phyloP scores from a whole-genome alignment of 148 eudicot genomes.

The Silene uniflora region DNA sequence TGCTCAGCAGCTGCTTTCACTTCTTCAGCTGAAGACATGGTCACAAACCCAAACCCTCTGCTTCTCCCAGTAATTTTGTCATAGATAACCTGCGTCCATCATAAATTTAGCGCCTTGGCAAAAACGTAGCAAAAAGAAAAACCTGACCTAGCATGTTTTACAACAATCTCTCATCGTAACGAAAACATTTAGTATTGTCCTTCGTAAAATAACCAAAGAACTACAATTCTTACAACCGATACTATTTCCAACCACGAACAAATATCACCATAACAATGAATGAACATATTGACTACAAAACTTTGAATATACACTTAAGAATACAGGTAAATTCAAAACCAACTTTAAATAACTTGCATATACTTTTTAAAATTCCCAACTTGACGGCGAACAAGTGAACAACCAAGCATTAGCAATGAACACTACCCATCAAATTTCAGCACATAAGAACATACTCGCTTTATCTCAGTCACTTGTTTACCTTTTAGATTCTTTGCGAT shows the following conservation, averaged over 20 bases:
- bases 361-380: neutral
- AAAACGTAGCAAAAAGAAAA: neutral
- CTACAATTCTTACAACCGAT: neutral
- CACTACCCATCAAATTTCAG: neutral
- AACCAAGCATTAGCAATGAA: neutral
- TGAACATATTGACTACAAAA: neutral
- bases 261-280: too few relatives aligned
- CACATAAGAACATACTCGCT: too few relatives aligned
- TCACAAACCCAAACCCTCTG: conserved; percentile 93
- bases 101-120: neutral
- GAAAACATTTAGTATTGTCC: too few relatives aligned
- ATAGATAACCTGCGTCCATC: conserved; percentile 68
- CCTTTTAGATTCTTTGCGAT: too few relatives aligned
- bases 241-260: neutral
- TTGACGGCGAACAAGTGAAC: neutral
- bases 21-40: conserved; percentile 83
- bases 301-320: neutral
- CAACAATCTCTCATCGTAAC: too few relatives aligned
- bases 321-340: neutral
- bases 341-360: neutral
- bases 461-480: too few relatives aligned
- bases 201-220: too few relatives aligned
- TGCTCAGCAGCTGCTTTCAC: conserved; percentile 75
- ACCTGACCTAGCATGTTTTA: neutral
- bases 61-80: conserved; percentile 88